Percentiles rank a stretch among this genome's conserved stretches.
These are phyloP conservation scores for Nannizzia gypsea DNA, from an alignment of 2,329 filamentous ascomycete species.

Conservation along the genomic window DNA sequence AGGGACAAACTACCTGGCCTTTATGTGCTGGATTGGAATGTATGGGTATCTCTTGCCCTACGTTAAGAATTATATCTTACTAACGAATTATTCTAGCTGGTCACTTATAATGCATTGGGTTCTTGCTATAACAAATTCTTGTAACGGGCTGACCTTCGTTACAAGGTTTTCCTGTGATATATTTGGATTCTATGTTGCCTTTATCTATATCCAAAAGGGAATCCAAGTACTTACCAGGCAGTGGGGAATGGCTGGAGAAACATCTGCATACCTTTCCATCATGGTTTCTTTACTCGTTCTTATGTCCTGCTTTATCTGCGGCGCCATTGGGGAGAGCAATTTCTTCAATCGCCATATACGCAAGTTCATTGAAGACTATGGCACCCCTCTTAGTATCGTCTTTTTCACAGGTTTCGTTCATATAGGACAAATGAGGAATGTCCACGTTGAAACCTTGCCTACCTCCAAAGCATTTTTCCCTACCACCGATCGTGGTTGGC, in stretches of 20 bases:
- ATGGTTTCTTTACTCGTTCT: conserved; percentile 66
- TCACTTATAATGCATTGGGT: conserved; percentile 74
- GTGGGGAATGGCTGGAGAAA: conserved; percentile 47
- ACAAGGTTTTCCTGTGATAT: conserved; percentile 88
- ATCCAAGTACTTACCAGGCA: conserved; percentile 73
- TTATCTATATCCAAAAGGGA: conserved; percentile 84
- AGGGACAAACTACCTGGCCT: conserved; percentile 70
- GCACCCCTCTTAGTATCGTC: conserved; percentile 66
- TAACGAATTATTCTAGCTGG: conserved; percentile 46
- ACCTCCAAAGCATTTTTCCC: conserved; percentile 69
- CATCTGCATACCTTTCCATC: conserved; percentile 64
- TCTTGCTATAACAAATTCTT: conserved; percentile 71
- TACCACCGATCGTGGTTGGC: conserved; percentile 60
- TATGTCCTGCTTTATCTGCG: conserved; percentile 61
- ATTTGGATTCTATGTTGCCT: conserved; percentile 87
- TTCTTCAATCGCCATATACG: conserved; percentile 65
- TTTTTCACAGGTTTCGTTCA: conserved; percentile 89
- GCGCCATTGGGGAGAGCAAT: conserved; percentile 55
- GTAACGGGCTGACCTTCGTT: conserved; percentile 78
- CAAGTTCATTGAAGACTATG: conserved; percentile 81
- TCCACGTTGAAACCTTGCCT: conserved; percentile 59
- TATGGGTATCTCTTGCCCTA: conserved; percentile 28
- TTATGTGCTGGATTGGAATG: conserved; percentile 87
- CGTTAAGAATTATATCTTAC: not conserved
- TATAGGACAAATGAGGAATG: conserved; percentile 65